Conservation (phyloP, 2,329 filamentous ascomycete species). For the Claviceps pazoutovae region DNA sequence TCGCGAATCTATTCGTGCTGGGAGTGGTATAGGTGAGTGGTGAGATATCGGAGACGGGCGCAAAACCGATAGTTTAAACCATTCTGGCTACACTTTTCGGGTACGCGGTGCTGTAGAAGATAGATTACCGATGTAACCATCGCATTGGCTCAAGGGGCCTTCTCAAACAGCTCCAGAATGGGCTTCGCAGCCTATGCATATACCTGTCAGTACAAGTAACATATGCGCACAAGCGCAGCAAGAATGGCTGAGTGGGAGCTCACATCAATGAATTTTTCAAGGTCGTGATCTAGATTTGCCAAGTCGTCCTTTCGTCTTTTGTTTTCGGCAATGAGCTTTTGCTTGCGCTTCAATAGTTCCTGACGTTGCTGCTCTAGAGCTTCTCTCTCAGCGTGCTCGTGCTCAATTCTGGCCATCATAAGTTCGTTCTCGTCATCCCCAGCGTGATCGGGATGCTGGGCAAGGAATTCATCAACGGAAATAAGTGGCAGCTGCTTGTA, state of each 20-base stretch:
- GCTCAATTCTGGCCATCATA: slow-evolving; percentile 81
- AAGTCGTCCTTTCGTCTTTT: slow-evolving; percentile 90
- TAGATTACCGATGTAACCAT: background rate
- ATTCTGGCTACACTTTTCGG: background rate
- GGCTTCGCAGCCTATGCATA: slow-evolving; percentile 61
- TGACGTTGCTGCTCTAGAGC: slow-evolving; percentile 73
- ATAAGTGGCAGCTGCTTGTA: slow-evolving; percentile 78
- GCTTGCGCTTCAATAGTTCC: slow-evolving; percentile 53
- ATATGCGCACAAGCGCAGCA: background rate
- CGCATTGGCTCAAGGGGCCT: slow-evolving; percentile 34
- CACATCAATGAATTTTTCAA: slow-evolving; percentile 89
- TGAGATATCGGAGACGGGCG: background rate
- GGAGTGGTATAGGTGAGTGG: background rate
- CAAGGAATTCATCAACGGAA: slow-evolving; percentile 68
- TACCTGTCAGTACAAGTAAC: background rate
- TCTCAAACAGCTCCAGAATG: slow-evolving; percentile 75
- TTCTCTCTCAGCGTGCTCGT: slow-evolving; percentile 76
- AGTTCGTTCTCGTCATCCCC: slow-evolving; percentile 62
- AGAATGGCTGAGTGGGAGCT: slow-evolving; percentile 17
- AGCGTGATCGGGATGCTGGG: slow-evolving; percentile 59
- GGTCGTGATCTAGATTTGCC: slow-evolving; percentile 75
- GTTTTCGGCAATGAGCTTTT: slow-evolving; percentile 55
- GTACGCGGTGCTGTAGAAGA: background rate
- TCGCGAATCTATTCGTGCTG: background rate
- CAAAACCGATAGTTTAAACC: background rate